A percentile compares a stretch with the other conserved stretches of the same genome.
phyloP scores from a whole-genome alignment of 257 asterid species.

The Osmanthus fragrans region DNA sequence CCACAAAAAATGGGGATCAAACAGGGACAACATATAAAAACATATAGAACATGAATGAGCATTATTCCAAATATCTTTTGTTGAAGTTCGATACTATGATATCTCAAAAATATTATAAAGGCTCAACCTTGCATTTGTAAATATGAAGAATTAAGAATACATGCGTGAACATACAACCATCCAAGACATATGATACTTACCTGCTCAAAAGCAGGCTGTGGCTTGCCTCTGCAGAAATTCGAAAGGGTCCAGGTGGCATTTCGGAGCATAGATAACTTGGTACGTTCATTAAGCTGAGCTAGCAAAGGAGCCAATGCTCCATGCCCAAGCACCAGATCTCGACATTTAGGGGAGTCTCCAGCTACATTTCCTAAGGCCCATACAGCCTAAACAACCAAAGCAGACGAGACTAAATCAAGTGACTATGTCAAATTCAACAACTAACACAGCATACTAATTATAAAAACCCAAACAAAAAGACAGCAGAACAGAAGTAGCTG shows the following conservation, averaged over 20 bases:
- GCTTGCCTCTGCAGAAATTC: slow-evolving; percentile 93
- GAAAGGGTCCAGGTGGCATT: slow-evolving; percentile 96
- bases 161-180: background rate
- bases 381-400: slow-evolving; percentile 61
- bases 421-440: background rate
- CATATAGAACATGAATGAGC: background rate
- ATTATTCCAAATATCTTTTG: background rate
- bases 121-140: background rate
- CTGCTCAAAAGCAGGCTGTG: slow-evolving; percentile 89
- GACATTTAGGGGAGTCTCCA: slow-evolving; percentile 89
- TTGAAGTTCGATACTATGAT: background rate
- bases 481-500: background rate
- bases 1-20: too few species aligned
- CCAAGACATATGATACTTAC: slow-evolving; percentile 31
- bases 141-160: background rate
- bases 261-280: slow-evolving; percentile 85
- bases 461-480: background rate
- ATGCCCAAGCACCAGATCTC: slow-evolving; percentile 77
- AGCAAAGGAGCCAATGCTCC: slow-evolving; percentile 80
- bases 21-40: background rate
- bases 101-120: background rate
- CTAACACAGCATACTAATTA: background rate
- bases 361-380: slow-evolving; percentile 98
- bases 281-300: slow-evolving; percentile 73
- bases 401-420: background rate